A percentile compares a stretch with the other conserved stretches of the same genome.
Conservation (phyloP, 352 stramenopile species). For the Phytopythium oedochilum region DNA sequence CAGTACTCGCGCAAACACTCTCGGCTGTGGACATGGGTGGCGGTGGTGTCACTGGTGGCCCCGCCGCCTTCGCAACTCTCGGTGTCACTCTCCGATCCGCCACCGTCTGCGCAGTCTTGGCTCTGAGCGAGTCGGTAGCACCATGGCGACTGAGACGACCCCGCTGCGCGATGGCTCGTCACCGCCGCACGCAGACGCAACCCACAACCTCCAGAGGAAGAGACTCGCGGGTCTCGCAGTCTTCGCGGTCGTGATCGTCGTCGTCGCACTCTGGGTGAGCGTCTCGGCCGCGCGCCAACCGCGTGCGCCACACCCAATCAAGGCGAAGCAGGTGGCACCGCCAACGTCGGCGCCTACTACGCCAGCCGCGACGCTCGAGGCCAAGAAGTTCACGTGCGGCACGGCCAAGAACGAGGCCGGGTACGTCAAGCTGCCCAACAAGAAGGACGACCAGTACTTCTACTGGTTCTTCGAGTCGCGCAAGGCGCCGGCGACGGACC, state of each 20-base stretch:
- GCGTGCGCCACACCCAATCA: conserved; percentile 6
- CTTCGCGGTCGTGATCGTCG: conserved; percentile 15
- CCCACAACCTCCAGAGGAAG: neutral
- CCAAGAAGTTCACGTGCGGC: conserved; percentile 16
- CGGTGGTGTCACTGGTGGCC: too few relatives aligned
- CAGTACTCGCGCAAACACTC: conserved; percentile 1
- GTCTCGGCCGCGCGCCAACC: conserved; percentile 7
- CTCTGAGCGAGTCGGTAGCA: too few relatives aligned
- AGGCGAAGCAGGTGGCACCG: conserved; percentile 1
- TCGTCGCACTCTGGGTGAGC: conserved; percentile 14
- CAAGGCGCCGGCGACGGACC: conserved; percentile 34
- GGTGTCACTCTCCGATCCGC: neutral
- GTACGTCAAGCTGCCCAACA: conserved; percentile 33
- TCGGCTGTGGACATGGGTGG: too few relatives aligned
- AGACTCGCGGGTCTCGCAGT: conserved; percentile 12
- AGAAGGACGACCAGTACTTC: conserved; percentile 38
- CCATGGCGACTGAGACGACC: conserved; percentile 21
- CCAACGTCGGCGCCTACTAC: neutral
- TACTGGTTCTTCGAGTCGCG: conserved; percentile 69
- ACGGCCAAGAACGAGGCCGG: conserved; percentile 36
- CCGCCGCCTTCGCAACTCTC: neutral
- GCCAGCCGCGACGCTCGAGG: neutral
- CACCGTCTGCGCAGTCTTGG: neutral
- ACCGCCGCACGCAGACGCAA: neutral
- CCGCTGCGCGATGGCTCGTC: conserved; percentile 13